Conservation (phyloP, 2,329 filamentous ascomycete genomes). For the Fusarium foetens region DNA sequence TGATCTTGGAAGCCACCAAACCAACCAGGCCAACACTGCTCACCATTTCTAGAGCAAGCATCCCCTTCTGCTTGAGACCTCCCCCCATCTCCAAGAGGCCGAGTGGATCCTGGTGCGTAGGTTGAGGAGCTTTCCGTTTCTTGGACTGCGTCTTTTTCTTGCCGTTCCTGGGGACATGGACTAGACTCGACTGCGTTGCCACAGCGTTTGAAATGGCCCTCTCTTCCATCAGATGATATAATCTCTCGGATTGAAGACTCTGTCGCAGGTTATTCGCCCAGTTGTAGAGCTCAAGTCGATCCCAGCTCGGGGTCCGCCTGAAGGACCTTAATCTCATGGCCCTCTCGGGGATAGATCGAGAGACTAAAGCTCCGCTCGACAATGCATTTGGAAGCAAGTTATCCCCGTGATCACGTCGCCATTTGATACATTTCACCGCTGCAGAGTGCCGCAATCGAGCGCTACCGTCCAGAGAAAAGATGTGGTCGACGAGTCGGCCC, state of each 20-base stretch:
- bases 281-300: conserved; percentile 49
- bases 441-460: conserved; percentile 84
- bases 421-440: conserved; percentile 82
- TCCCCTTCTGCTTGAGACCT: conserved; percentile 71
- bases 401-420: conserved; percentile 61
- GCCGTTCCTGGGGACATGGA: conserved; percentile 14
- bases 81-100: conserved; percentile 78
- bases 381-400: conserved; percentile 32
- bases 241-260: conserved; percentile 50
- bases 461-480: conserved; percentile 83
- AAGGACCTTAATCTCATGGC: conserved; percentile 31
- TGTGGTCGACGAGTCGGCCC: conserved; percentile 70
- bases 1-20: conserved; percentile 73
- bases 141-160: conserved; percentile 5
- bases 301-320: conserved; percentile 41
- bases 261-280: conserved; percentile 52
- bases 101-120: conserved; percentile 75
- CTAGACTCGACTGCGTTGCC: conserved; percentile 34
- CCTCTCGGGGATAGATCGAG: conserved; percentile 29
- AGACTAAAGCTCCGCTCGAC: conserved; percentile 26
- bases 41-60: conserved; percentile 76
- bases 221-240: conserved; percentile 38
- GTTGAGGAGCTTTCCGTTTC: conserved; percentile 13
- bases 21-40: conserved; percentile 80
- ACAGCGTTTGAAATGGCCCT: conserved; percentile 16